Evolutionary conservation across 495 filamentous ascomycete species (phyloP).

Genomic region (Penicillium cinerascens): DNA sequence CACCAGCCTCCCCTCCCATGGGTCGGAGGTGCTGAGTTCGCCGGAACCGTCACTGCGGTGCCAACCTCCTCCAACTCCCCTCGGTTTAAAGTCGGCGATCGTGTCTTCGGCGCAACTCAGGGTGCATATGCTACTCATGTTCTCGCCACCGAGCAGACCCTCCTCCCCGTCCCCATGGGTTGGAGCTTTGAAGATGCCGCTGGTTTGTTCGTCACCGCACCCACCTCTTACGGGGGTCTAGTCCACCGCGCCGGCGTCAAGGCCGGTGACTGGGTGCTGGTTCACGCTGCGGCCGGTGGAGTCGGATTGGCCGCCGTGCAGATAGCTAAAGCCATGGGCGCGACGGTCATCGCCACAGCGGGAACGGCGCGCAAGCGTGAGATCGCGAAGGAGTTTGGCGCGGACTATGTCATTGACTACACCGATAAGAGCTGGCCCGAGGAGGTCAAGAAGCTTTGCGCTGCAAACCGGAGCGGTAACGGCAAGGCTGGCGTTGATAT

Average conservation of each 20-base stretch:
- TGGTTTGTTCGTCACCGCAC: slow-evolving; percentile 85
- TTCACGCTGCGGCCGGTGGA: slow-evolving; percentile 90
- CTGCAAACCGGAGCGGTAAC: slow-evolving; percentile 52
- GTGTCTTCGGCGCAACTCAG: slow-evolving; percentile 83
- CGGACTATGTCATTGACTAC: slow-evolving; percentile 82
- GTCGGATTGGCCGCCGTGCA: slow-evolving; percentile 92
- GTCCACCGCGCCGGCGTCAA: slow-evolving; percentile 74
- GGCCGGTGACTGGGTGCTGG: slow-evolving; percentile 78
- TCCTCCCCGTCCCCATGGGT: slow-evolving; percentile 70
- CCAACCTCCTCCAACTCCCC: slow-evolving; percentile 46
- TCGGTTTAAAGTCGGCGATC: slow-evolving; percentile 70
- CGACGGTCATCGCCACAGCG: slow-evolving; percentile 85
- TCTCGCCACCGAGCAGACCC: slow-evolving; percentile 58
- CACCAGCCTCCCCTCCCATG: slow-evolving; percentile 74
- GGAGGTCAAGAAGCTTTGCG: slow-evolving; percentile 65
- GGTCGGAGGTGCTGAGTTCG: slow-evolving; percentile 84
- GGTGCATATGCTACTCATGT: slow-evolving; percentile 82
- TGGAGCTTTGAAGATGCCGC: slow-evolving; percentile 85
- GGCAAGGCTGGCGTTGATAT: slow-evolving; percentile 74
- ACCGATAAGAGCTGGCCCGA: slow-evolving; percentile 68
- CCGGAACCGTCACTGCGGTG: slow-evolving; percentile 66
- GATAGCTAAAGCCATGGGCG: slow-evolving; percentile 86
- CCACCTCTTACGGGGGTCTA: slow-evolving; percentile 83
- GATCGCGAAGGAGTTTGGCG: slow-evolving; percentile 75
- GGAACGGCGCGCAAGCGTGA: slow-evolving; percentile 72